Percentiles rank a stretch among this genome's conserved stretches.
These are phyloP conservation scores for Solanum appendiculatum DNA, from an alignment of 257 asterid genomes.

Conservation along the genomic window DNA sequence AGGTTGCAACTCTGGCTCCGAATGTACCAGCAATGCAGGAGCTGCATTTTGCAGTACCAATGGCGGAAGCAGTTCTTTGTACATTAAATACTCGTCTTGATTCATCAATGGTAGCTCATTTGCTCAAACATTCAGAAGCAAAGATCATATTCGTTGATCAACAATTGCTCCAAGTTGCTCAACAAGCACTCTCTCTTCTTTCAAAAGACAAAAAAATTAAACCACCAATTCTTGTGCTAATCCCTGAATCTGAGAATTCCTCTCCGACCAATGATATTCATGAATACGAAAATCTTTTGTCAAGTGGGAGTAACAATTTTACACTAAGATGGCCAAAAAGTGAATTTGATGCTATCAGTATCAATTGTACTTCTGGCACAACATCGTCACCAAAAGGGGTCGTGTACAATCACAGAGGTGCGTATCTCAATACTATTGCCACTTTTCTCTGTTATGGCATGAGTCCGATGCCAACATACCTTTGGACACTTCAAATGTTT, in stretches of 20 bases:
- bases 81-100: not conserved
- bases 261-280: not conserved
- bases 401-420: not conserved
- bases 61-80: not conserved
- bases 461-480: conserved; percentile 11
- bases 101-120: not conserved
- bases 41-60: not conserved
- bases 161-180: not conserved
- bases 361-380: not conserved
- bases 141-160: not conserved
- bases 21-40: not conserved
- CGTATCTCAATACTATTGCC: conserved; percentile 17
- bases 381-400: not conserved
- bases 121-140: not conserved
- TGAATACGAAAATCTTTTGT: conserved; percentile 13
- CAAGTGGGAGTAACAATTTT: conserved; percentile 6
- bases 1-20: not conserved
- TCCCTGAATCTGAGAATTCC: conserved; percentile 4
- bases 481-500: conserved; percentile 33
- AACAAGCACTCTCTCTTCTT: not conserved
- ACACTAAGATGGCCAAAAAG: conserved; percentile 14
- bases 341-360: conserved; percentile 19
- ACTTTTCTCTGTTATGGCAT: conserved; percentile 7
- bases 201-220: not conserved
- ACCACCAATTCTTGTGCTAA: conserved; percentile 16